Evolutionary conservation across 805 yeast genomes (phyloP).

Genomic region (Kodamaea fukazawae): DNA sequence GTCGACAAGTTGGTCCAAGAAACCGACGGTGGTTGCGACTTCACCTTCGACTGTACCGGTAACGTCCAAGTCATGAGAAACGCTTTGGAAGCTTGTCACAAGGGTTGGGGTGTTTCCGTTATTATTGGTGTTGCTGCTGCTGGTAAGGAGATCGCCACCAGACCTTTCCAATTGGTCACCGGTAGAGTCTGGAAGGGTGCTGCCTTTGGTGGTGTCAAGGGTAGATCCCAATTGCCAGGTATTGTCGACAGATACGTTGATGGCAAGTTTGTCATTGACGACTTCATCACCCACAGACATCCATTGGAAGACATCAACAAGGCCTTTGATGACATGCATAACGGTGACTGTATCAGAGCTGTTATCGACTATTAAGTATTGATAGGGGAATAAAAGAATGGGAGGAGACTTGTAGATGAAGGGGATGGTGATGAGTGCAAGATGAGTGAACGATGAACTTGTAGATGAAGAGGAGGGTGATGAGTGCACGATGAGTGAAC

Average conservation of each 20-base stretch:
- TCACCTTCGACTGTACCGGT: slow-evolving; percentile 97
- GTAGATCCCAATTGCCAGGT: slow-evolving; percentile 91
- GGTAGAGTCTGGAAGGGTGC: slow-evolving; percentile 99
- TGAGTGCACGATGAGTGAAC: no score
- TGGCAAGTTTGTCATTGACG: slow-evolving; percentile 86
- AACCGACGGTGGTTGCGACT: slow-evolving; percentile 97
- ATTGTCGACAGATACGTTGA: slow-evolving; percentile 80
- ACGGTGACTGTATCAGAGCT: slow-evolving; percentile 92
- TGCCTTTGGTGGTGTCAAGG: slow-evolving; percentile 99
- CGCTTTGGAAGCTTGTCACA: slow-evolving; percentile 96
- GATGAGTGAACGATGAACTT: no score
- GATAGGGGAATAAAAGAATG: no score
- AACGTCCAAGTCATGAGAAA: slow-evolving; percentile 91
- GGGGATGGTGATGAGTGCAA: no score
- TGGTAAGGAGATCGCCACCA: slow-evolving; percentile 92
- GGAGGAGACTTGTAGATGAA: no score
- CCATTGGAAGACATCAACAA: slow-evolving; percentile 72
- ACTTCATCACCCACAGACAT: slow-evolving; percentile 90
- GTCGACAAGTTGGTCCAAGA: slow-evolving; percentile 77
- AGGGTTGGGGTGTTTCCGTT: slow-evolving; percentile 97
- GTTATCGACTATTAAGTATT: slow-evolving; percentile 53
- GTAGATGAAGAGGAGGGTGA: no score
- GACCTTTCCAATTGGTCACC: slow-evolving; percentile 98
- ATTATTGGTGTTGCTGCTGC: slow-evolving; percentile 99
- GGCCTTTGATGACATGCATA: slow-evolving; percentile 94